Evolutionary conservation across 495 filamentous ascomycete genomes (phyloP), one percentile per base, ranked within the genome.

Genomic region (Trichocladium uniseriatum): DNA sequence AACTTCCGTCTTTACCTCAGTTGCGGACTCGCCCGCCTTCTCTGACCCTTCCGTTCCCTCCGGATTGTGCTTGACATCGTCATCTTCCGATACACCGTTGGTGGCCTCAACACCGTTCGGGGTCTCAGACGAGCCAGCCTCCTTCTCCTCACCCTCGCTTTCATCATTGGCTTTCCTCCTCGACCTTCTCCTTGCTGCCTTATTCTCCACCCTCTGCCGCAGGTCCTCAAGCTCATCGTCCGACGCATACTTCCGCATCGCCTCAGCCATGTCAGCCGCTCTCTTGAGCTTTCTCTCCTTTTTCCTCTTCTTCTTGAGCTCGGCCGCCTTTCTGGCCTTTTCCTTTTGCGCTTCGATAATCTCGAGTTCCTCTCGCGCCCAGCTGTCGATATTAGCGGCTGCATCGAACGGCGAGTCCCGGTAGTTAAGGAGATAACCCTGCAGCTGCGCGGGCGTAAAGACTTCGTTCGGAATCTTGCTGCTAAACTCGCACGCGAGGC

Each of bases 381-480:
- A 85, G 0, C 49, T 43, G 2, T 55, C 55, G 0, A 75, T 69
- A 14, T 70, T 60, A 5, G 57, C 57, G 16, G 76, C 57, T 1
- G 81, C 80, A 28, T 63, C 56, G n/a, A 59, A 45, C 6, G 81
- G 76, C 10, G 69, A 68, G 11, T 77, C 71, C 27, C 78, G 74
- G 56, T 78, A 64, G 15, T 69, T 69, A 36, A 83, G 71, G 8
- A 86, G 64, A 53, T 73, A 84, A 0, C 75, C 79, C 58, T 86
- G 82, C n/a, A 87, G 62, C 48, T 86, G 78, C 9, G 82, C 82
- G 11, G 82, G 81, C 0, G 80, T 82, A 48, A 86, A 79, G 18
- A 67, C 68, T 24, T 71, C 54, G 3, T 74, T 68, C 0, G 79
- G 81, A 15, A 84, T 63, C 5, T 64, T 57, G 6, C 56, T 54